Percentiles rank a stretch among this genome's conserved stretches.
Evolutionary conservation across 805 yeast genomes (phyloP).

Genomic region (Metschnikowia koreensis): DNA sequence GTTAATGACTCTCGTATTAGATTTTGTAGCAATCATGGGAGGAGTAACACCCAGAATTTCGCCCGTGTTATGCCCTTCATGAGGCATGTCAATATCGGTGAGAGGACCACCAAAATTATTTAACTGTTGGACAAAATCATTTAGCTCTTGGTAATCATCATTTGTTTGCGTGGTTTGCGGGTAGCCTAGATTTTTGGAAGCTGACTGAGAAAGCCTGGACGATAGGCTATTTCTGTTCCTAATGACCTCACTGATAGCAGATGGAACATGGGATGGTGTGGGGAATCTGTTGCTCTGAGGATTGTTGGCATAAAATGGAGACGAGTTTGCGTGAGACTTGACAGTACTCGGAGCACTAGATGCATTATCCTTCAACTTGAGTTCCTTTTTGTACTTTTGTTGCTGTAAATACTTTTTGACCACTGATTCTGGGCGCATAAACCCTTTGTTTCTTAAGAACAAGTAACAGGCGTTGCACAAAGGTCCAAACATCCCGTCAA

Average conservation of each 20-base stretch:
- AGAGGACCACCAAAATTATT: slow-evolving; percentile 42
- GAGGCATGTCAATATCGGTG: slow-evolving; percentile 45
- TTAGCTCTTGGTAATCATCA: slow-evolving; percentile 32
- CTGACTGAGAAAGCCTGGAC: slow-evolving; percentile 3
- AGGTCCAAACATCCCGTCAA: slow-evolving; percentile 48
- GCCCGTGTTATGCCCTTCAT: slow-evolving; percentile 10
- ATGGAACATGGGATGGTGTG: slow-evolving; percentile 39
- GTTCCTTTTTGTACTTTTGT: slow-evolving; percentile 40
- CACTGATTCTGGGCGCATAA: slow-evolving; percentile 46
- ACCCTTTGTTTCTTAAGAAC: slow-evolving; percentile 42
- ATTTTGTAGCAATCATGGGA: slow-evolving; percentile 53
- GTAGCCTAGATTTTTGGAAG: slow-evolving; percentile 9
- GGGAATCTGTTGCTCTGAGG: slow-evolving; percentile 30
- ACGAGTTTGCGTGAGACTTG: slow-evolving; percentile 7
- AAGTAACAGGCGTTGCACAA: slow-evolving; percentile 46
- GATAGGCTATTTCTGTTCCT: slow-evolving; percentile 15
- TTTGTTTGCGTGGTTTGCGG: slow-evolving; percentile 13
- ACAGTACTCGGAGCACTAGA: slow-evolving; percentile 7
- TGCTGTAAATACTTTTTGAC: slow-evolving; percentile 46
- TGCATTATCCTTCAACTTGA: slow-evolving; percentile 29
- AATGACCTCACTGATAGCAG: slow-evolving; percentile 40
- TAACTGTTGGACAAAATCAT: slow-evolving; percentile 41
- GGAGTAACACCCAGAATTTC: slow-evolving; percentile 33
- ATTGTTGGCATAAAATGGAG: slow-evolving; percentile 10
- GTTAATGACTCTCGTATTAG: slow-evolving; percentile 53